Base-by-base conservation (phyloP, 345 rosid genomes). In the Capsella bursapastoris region DNA sequence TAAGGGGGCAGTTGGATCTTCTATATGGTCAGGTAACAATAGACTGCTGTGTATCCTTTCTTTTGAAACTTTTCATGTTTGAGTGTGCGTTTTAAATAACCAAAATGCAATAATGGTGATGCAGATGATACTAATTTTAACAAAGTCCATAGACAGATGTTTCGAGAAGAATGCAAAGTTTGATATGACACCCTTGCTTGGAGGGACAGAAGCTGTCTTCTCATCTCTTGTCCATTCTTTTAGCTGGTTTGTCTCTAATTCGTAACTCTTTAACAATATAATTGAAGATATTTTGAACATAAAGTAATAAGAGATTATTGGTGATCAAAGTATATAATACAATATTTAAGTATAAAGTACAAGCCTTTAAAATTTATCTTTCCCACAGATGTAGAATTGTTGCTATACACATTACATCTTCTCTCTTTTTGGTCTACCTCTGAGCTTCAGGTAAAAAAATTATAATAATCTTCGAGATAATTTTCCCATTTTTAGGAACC, bases 141-240 rank as follows among this genome's bases (percentile, higher is more conserved):
- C 99, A 40, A 90, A 90, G 80, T 89, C 99, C 3, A 73, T 96
- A 66, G 90, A 96, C 82, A 89, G 94, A 87, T 92, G 99, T 79
- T 96, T 96, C 18, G 96, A 87, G 84, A 96, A 88, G 92, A 96
- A 92, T 79, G 76, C 98, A 14, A 96, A 96, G 89, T 96, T 92
- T 76, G 99, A 96, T 78, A 92, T 96, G 98, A 89, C 98, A 73
- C 96, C 96, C 35, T 83, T 96, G 81, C 98, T 96, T 64, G 97
- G 99, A 78, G 99, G 98, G 84, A 96, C 99, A 31, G 96, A 96
- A 60, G 95, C 81, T 75, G 99, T 96, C 75, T 96, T 96, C 88
- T 92, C 98, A 43, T 92, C 99, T 62, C 96, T 96, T 18, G 86
- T 96, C 82, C 98, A 92, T 82, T 92, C 97, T 32, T 92, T 92